Base-by-base conservation (phyloP, 108 stramenopile species). In the Fistulifera pelliculosa region DNA sequence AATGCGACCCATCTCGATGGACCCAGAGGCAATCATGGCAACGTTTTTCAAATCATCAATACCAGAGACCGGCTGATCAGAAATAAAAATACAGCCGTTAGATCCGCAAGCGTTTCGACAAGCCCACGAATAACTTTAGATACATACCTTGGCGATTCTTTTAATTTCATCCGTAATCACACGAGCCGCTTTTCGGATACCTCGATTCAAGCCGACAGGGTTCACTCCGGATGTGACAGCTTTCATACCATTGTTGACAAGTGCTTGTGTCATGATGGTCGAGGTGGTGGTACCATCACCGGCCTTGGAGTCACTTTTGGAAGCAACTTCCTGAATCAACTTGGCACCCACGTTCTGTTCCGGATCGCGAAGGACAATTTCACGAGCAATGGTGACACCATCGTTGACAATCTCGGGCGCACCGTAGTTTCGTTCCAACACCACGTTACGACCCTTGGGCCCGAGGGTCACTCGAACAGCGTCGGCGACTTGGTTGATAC, bases 201-300 rank as follows among this genome's bases (percentile, higher is more conserved):
- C 96, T 31, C 65, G 49, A 52, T 94, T 88, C 21, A 98, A 60
- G 23, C 90, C 93, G 35, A 98, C 94, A 10, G 96, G 96, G 67
- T 94, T 98, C 42, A 85, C 73, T 10, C 96, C 96, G 11, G 86
- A 51, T 14, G 94, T 90, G 18, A 98, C 95, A 40, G 86, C 77
- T 24, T 87, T 69, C 76, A 96, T 93, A 41, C 96, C 96, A 47
- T 91, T 76, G 78, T 98, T 96, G 38, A 94, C 87, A 52, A 98
- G 88, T 41, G 90, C 94, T 65, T 98, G 94, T 3, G 96, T 94
- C 81, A 97, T 85, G 52, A 97, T 87, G 1, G 96, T 94, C 41
- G 90, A 88, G 10, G 96, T 97, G 21, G 96, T 98, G 41, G 96
- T 98, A 45, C 96, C 96, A 72, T 98, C 96, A 50, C 96, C 96